Evolutionary conservation across 306 rosid species (phyloP), one percentile per base, ranked within the genome.

Genomic region (Inga laurina): DNA sequence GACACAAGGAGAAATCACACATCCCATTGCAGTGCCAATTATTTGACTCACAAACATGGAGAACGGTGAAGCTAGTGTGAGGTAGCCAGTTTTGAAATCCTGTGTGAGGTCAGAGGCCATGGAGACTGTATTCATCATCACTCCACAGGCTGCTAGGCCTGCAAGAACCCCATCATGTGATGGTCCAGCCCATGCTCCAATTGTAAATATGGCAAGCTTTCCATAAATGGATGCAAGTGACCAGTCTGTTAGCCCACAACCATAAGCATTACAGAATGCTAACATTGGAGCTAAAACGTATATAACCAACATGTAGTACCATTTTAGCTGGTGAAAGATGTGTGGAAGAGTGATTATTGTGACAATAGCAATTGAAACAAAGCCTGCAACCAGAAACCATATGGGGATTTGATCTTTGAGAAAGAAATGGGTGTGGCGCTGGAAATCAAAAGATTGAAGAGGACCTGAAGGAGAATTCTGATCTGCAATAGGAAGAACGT

Each of bases 1-100:
- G 16, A 84, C 91, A 73, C 80, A 86, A 18, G 91, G 91, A 62
- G 91, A 82, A 10, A 89, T 51, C 3, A 89, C 19, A 32, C 91
- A 89, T 21, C 91, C 91, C 90, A 89, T 89, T 48, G 82, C 10
- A 15, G 89, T 86, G 80, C 91, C 91, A 3, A 89, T 73, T 48
- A 89, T 52, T 80, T 89, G 91, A 87, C 91, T 89, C 77, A 89
- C 85, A 68, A 86, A 89, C 91, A 89, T 86, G 80, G 91, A 77
- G 22, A 85, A 80, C 3, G 91, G 91, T 0, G 91, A 89, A 73
- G 91, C 88, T 32, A 89, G 24, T 8, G 91, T 86, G 10, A 89
- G 88, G 87, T 84, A 89, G 27, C 91, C 90, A 0, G 91, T 89
- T 79, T 89, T 89, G 37, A 89, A 86, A 77, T 89, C 91, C 57